Base-by-base conservation (phyloP, 2,329 filamentous ascomycete species). In the Calonectria honghensis region DNA sequence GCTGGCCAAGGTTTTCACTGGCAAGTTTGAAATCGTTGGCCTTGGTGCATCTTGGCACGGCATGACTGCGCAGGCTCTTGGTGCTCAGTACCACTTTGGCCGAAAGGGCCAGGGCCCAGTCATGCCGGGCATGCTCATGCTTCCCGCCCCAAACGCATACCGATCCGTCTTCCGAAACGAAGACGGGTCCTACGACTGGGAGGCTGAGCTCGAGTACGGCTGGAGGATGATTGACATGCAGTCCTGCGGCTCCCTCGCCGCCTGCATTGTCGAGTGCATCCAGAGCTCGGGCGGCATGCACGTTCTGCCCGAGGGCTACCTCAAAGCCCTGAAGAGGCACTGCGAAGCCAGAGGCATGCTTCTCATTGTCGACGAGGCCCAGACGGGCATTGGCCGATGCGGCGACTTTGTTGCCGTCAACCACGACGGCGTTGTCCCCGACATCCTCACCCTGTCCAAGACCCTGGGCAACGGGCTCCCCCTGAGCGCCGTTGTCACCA, bases 1-100 rank as follows among this genome's bases (percentile, higher is more conserved):
- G 72, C 87, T 94, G 77, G 92, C 92, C 4, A 94, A 94, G 77
- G 84, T 88, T 13, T 92, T 89, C 78, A 94, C 92, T 0, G 91
- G 91, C 1, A 93, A 92, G 67, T 93, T 91, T 77, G 91, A 94
- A 80, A 88, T 94, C 66, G 90, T 93, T 6, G 92, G 87, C 0
- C 84, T 93, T 24, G 87, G 87, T 0, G 89, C 89, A 0, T 90
- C 89, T 41, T 94, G 89, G 85, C 92, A 94, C 81, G 92, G 92
- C 20, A 85, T 94, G 73, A 93, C 91, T 0, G 87, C 87, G 0
- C 89, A 87, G 18, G 88, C 91, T 0, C 83, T 88, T 1, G 88
- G 87, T 1, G 89, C 90, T 0, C 89, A 90, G 51, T 93, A 91
- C 80, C 88, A 90, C 76, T 87, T 87, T 66, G 91, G 91, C 1